These are phyloP conservation scores for Trichoderma reesei DNA, from an alignment of 495 filamentous ascomycete genomes.

Conservation along the genomic window DNA sequence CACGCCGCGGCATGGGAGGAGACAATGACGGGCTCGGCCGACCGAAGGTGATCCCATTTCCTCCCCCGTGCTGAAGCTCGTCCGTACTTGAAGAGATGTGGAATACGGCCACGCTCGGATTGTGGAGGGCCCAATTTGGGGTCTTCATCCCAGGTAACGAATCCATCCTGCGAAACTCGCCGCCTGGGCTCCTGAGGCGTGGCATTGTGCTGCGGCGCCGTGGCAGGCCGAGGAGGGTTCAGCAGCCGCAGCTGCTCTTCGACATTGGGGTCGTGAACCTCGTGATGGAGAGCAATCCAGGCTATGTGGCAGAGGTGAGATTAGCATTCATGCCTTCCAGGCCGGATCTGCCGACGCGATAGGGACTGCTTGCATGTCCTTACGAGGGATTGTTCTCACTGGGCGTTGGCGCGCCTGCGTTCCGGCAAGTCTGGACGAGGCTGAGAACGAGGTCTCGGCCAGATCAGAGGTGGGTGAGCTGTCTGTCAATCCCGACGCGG, in stretches of 20 bases:
- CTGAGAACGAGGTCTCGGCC: neutral
- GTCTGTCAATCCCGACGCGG: too few relatives aligned
- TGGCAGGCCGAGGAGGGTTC: constrained; percentile 37
- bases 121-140: constrained; percentile 12
- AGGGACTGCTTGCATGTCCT: neutral
- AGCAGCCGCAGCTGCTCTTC: constrained; percentile 16
- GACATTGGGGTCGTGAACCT: neutral
- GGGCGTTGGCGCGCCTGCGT: neutral
- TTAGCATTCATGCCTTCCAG: neutral
- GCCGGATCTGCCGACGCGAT: neutral
- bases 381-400: neutral
- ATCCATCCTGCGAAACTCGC: constrained; percentile 45
- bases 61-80: constrained; percentile 30
- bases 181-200: constrained; percentile 36
- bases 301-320: neutral
- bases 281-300: neutral
- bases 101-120: neutral
- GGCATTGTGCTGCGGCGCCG: constrained; percentile 52
- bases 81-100: constrained; percentile 5
- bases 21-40: constrained; percentile 47
- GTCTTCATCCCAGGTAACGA: constrained; percentile 31
- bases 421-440: neutral
- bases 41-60: constrained; percentile 48
- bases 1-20: constrained; percentile 29
- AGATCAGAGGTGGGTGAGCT: too few relatives aligned